Base-by-base conservation (phyloP, 1,139 yeast genomes). In the Blastobotrys capitulatus region DNA sequence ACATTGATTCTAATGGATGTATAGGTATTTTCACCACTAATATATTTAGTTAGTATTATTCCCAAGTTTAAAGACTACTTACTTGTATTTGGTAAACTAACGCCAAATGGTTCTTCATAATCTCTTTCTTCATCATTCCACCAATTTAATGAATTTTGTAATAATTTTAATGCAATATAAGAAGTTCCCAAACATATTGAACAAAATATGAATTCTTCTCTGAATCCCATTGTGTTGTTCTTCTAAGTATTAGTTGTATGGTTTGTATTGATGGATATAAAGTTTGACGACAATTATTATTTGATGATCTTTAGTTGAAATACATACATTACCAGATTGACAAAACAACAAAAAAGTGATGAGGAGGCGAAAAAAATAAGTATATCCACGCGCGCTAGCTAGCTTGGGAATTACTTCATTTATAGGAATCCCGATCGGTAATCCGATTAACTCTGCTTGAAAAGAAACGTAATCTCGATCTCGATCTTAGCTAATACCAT, bases 1-100 rank as follows among this genome's bases (percentile, higher is more conserved):
- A 57, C 29, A 54, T 50, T 29, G 53, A 48, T 32, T 53, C 53
- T 46, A 57, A 38, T 2, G 59, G 55, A 12, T 48, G 44, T 7
- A 56, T 48, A 8, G 60, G 60, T 10, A 57, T 16, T 26, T 42
- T 22, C 8, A 20, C 39, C 25, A 5, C 13, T 16, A 31, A 12
- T 15, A 22, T 29, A n/a, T 4, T 25, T 4, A 5, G 27, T 42
- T 35, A 42, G 39, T 19, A 18, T 13, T 6, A 4, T 35, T 35
- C 36, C 18, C 7, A 18, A 7, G 6, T 13, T 18, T 13, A 6
- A 35, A 9, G 38, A 20, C 5, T 9, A 35, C 38, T 12, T 29
- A 29, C 32, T 12, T 5, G 20, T 13, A 7, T 13, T 9, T 18
- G 20, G 22, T 7, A 35, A 2, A 12, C 3, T 2, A 8, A 35